Conservation (phyloP, 192 early-diverging fungal genomes). For the Oehlia diaphana region DNA sequence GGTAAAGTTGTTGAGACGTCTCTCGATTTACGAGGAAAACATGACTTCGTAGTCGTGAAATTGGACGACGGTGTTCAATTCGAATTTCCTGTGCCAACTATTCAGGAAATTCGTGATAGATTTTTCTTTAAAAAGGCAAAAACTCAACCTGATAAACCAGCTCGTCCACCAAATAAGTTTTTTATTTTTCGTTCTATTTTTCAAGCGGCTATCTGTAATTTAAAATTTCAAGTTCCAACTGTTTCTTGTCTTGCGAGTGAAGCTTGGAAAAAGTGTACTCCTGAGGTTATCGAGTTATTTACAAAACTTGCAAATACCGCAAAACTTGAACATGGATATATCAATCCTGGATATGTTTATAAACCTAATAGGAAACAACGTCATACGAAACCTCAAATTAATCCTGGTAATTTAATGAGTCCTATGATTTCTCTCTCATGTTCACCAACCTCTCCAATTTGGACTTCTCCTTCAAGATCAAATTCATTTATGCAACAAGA, state of each 20-base stretch:
- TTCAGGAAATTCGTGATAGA: slow-evolving; percentile 19
- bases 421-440: background rate
- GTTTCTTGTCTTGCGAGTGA: slow-evolving; percentile 24
- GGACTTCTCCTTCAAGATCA: background rate
- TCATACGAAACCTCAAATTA: background rate
- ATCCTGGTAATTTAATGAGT: background rate
- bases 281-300: slow-evolving; percentile 21
- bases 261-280: slow-evolving; percentile 21
- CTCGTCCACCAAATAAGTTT: slow-evolving; percentile 29
- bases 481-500: too few relatives aligned
- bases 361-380: slow-evolving; percentile 6
- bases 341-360: slow-evolving; percentile 29
- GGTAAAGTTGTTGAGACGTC: background rate
- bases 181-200: slow-evolving; percentile 30
- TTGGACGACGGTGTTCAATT: slow-evolving; percentile 12
- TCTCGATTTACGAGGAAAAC: background rate
- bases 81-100: slow-evolving; percentile 18
- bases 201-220: slow-evolving; percentile 12
- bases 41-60: background rate
- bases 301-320: slow-evolving; percentile 16
- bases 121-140: slow-evolving; percentile 29
- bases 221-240: slow-evolving; percentile 27
- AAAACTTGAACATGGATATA: slow-evolving; percentile 23
- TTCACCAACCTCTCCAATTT: background rate
- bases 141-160: slow-evolving; percentile 27